A percentile compares a stretch with the other conserved stretches of the same genome.
These are phyloP conservation scores for Colletotrichum sp. DNA, from an alignment of 2,329 filamentous ascomycete species.

Conservation along the genomic window DNA sequence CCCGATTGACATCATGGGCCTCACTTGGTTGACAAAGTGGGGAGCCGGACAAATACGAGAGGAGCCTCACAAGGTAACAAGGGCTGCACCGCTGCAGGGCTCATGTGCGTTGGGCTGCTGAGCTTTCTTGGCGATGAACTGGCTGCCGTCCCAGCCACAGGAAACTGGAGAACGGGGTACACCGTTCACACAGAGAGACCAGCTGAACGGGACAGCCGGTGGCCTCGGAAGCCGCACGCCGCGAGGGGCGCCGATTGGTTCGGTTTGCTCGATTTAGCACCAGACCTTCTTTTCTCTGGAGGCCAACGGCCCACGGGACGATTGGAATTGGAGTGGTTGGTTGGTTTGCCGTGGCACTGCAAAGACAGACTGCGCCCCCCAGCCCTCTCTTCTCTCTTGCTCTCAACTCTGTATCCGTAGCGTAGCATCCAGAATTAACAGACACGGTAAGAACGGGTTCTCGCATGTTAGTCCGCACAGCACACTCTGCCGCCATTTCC, in stretches of 20 bases:
- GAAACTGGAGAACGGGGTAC: not conserved
- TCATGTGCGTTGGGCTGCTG: not conserved
- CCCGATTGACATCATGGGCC: conserved; percentile 12
- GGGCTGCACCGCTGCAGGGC: not conserved
- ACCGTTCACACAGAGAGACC: not conserved
- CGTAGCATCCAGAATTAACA: not conserved
- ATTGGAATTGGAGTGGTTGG: not conserved
- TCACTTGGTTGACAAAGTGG: not conserved
- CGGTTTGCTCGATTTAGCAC: not conserved
- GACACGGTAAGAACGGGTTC: not conserved
- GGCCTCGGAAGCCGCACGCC: not conserved
- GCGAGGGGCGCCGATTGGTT: conserved; percentile 1
- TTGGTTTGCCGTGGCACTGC: not conserved
- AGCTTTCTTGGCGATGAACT: not conserved
- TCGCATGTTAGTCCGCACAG: not conserved
- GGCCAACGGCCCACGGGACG: not conserved
- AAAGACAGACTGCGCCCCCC: not conserved
- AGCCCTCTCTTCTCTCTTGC: not conserved
- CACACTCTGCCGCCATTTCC: not conserved
- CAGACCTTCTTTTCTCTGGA: not conserved
- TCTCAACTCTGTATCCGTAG: not conserved
- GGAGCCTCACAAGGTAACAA: not conserved
- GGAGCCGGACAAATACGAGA: conserved; percentile 12
- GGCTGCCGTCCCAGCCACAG: not conserved
- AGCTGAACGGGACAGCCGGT: not conserved